phyloP scores from a whole-genome alignment of 164 flowering plant genomes.

The Magnolia sinica region DNA sequence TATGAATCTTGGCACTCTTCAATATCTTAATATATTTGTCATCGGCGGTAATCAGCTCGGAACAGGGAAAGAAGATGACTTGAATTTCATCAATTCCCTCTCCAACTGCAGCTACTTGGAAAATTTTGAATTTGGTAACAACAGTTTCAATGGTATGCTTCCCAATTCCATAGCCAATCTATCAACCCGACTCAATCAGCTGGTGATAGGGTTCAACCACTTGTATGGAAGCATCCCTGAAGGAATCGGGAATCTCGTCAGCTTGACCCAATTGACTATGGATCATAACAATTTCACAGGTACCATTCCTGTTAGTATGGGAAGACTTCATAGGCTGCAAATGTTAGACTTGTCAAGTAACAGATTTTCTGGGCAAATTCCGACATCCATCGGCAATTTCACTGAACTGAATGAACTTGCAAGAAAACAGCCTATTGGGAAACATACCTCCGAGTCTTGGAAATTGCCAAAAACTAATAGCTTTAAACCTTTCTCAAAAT shows the following conservation, averaged over 20 bases:
- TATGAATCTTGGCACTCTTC: not conserved
- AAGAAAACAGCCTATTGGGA: conserved; percentile 4
- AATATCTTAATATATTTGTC: not conserved
- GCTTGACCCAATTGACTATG: conserved; percentile 13
- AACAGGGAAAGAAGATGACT: conserved; percentile 2
- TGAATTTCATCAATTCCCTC: conserved; percentile 22
- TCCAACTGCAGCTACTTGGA: conserved; percentile 15
- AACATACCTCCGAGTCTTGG: conserved; percentile 10
- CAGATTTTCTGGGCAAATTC: conserved; percentile 24
- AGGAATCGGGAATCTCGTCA: conserved; percentile 29
- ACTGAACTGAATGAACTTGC: conserved; percentile 11
- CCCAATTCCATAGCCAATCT: conserved; percentile 29
- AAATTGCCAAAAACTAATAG: not conserved
- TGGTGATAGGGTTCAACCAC: conserved; percentile 16
- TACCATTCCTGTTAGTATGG: conserved; percentile 22
- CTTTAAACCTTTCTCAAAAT: conserved; percentile 5
- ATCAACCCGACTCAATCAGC: not conserved
- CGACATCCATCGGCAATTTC: conserved; percentile 27
- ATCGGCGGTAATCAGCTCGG: conserved; percentile 12
- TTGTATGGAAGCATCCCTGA: conserved; percentile 33
- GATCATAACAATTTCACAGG: conserved; percentile 22
- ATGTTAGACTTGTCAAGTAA: conserved; percentile 15
- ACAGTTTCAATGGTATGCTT: conserved; percentile 26
- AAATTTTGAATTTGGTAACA: not conserved
- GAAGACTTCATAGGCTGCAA: conserved; percentile 24